Evolutionary conservation across 768 basidiomycete genomes (phyloP), one percentile per base, ranked within the genome.

Genomic region (Rhodosporidiobolus odoratus): DNA sequence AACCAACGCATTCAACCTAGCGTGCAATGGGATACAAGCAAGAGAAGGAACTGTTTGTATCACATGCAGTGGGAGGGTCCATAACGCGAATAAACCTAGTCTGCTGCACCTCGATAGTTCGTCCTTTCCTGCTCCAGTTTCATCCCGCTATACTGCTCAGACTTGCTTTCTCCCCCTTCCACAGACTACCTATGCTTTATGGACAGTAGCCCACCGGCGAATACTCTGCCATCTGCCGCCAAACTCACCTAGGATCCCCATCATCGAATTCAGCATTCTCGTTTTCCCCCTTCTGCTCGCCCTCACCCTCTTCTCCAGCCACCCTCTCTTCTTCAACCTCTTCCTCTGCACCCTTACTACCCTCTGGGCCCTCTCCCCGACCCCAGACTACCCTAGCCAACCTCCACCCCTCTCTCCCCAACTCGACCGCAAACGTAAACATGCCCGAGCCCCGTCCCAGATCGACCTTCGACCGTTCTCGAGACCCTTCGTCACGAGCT

Each of bases 21-120:
- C n/a, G 6, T 4, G 0, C 59, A 48, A 69, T 69, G 65, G 69
- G 65, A 17, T 94, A 94, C 84, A 92, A 91, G 79, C 74, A 82
- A 13, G 85, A 84, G 15, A 95, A 95, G 79, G 89, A 91, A 81
- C 85, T 85, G 0, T 95, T 93, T 76, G 88, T 92, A 47, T 86
- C 90, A 12, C 85, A 86, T 47, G 85, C 83, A 79, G 83, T 83
- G 2, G 92, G 92, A 2, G 88, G 89, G 0, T 84, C 86, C 4
- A 82, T 93, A 5, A 77, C 77, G 2, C 86, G 88, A 76, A 82
- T 93, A 75, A 90, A 91, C 77, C 73, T 84, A 58, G 81, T 93
- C 35, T 88, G 86, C n/a, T 72, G 82, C 30, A 85, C 86, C 12
- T 85, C 85, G 8, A 75, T 89, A 79, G 90, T 89, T 73, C 78